Evolutionary conservation across 2,329 filamentous ascomycete genomes (phyloP), one percentile per base, ranked within the genome.

Genomic region (Pseudocercospora musae): DNA sequence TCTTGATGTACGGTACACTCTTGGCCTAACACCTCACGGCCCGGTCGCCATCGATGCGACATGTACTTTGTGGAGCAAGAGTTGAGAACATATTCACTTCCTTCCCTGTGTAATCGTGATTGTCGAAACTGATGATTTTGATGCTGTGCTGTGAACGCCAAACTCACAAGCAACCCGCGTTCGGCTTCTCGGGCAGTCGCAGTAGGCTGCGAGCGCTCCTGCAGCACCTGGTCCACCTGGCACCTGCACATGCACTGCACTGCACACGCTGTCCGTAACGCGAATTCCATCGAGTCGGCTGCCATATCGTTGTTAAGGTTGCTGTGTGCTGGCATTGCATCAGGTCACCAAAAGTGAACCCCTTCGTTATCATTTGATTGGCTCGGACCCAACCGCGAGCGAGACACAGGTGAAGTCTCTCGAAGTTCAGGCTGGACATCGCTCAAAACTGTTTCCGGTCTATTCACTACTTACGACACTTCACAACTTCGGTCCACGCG

Each of bases 51-150:
- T 37, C 40, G 50, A 56, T 20, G 42, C 52, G 50, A 59, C 37
- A 58, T 60, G 58, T 57, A 63, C 55, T 40, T 48, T 46, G 50
- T 29, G n/a, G 15, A 48, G 27, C 20, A 13, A 58, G 21, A 13
- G 10, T 33, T 23, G 52, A 37, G 29, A 54, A 40, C 18, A 21
- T 33, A 10, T 37, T 33, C 29, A 54, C 29, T 13, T 1, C 20
- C n/a, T 52, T 25, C 2, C 18, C 9, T 48, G 44, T 48, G 15
- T 18, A 21, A 5, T 23, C 13, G 20, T 48, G 44, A 18, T 48
- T 20, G 18, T 48, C 6, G 11, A 23, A 13, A 48, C 8, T 48
- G 44, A 40, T 40, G 37, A 8, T 6, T n/a, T n/a, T n/a, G 37
- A 40, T 40, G 37, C 37, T 18, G 37, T 40, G n/a, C 37, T 18